Evolutionary conservation across 768 basidiomycete genomes (phyloP).

Genomic region (Lyophyllum shimeji): DNA sequence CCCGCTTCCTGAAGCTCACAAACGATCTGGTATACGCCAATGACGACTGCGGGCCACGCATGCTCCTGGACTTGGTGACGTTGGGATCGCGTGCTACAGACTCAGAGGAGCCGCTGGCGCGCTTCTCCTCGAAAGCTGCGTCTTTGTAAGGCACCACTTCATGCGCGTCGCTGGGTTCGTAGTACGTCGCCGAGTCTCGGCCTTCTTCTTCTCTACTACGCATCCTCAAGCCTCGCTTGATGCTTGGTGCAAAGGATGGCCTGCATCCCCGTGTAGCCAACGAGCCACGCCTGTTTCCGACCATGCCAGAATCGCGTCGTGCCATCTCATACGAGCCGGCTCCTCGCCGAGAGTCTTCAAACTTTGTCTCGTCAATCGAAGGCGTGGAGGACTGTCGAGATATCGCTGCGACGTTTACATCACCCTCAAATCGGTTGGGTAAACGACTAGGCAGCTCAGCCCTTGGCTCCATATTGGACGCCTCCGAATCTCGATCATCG

Average conservation of each 20-base stretch:
- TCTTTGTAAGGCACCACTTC: background rate
- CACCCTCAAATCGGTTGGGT: background rate
- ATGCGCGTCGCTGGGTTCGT: background rate
- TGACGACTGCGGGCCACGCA: background rate
- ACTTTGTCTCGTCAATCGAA: background rate
- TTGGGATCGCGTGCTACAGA: background rate
- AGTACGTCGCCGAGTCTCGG: background rate
- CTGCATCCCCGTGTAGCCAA: background rate
- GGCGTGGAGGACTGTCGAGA: background rate
- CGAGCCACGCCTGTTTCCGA: background rate
- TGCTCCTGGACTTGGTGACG: background rate
- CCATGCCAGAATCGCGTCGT: background rate
- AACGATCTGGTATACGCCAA: conserved; percentile 2
- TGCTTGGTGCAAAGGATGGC: background rate
- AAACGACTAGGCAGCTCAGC: background rate
- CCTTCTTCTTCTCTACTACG: background rate
- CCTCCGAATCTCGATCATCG: conserved; percentile 1
- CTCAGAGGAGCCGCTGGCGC: background rate
- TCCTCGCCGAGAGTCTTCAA: background rate
- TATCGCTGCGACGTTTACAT: background rate
- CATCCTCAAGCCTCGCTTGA: background rate
- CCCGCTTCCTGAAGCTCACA: background rate
- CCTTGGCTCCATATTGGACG: background rate
- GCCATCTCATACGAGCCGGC: background rate
- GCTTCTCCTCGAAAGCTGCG: background rate